Base-by-base conservation (phyloP, 192 early-diverging fungal genomes). In the Phlyctochytrium arcticum region DNA sequence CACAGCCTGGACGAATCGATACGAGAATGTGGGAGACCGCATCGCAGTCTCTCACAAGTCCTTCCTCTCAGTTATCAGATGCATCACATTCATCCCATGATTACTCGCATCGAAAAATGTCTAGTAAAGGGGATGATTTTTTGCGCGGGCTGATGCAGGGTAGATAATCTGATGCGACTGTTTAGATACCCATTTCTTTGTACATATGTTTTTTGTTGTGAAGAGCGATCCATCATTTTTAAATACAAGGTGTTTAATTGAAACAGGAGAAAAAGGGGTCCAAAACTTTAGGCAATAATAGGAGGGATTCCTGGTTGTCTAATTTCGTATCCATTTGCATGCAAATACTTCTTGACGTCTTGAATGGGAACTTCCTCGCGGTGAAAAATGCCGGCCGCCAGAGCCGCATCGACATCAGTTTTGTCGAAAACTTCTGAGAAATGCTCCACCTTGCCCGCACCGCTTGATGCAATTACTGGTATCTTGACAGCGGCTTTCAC, bases 361-460 rank as follows among this genome's bases (percentile, higher is more conserved):
- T 80, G 71, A 54, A 99, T 88, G 26, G 94, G 91, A 6, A 99
- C 93, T 68, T 99, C 95, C 57, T 85, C 73, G 39, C 97, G 83
- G 70, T 99, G 97, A 77, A 99, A 99, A 62, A 99, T 98, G 32
- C 97, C 97, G 0, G 97, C 97, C 15, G 97, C 97, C 58, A 99
- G 77, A 0, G 94, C 96, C 19, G 97, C 96, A 33, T 99, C 95
- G 7, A 90, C 94, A n/a, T 79, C 80, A 0, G 92, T 92, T 53
- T 84, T 75, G n/a, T 79, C 67, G 70, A 98, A 92, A 32, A 92
- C 91, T 55, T 95, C 86, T 2, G 77, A 73, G 75, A 99, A 99
- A 71, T 99, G 95, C 23, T 89, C 83, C 1, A 82, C 80, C 23
- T 72, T 72, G 15, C 97, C 97, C 6, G 97, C 97, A 24, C 97